Evolutionary conservation across 768 basidiomycete species (phyloP), one percentile per base, ranked within the genome.

Genomic region (Phlegmacium glaucopus): DNA sequence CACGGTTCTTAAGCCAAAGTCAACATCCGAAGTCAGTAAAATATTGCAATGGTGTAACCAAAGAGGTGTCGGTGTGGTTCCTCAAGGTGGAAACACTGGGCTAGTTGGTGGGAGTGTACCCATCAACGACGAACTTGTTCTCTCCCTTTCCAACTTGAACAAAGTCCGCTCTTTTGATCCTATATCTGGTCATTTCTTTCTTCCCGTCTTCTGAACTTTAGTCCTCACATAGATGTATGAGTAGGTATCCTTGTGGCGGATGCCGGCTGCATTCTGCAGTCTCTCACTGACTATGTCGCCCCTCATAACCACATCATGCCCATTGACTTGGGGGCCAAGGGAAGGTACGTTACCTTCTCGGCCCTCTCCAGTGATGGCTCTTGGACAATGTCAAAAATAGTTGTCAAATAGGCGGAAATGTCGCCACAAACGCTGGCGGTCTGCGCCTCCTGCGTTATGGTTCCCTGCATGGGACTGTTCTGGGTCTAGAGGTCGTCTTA

Each of bases 51-150:
- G 85, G 74, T 98, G 96, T 67, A 82, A 85, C 56, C 74, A 85
- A 45, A 77, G 82, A 47, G 76, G 79, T 45, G 87, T 99, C 35
- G 85, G 85, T n/a, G 79, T 98, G 45, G 94, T 96, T 2, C 96
- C 96, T 2, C 96, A 99, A 66, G 95, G 96, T 39, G 96, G 96
- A 39, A 99, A 99, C 70, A 99, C 96, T 0, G 96, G 96, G 12
- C 79, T 99, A 10, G 96, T 99, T 30, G 96, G 94, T 47, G 96
- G 96, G 30, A 84, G 94, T 52, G 88, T 95, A 9, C 95, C 96
- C 0, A 63, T 93, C 32, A 72, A 82, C 55, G 86, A 94, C 62
- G 96, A 99, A 67, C 67, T 98, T 52, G 77, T 99, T 43, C 70
- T 99, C 43, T 93, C 80, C 51, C 76, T 95, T 34, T 72, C 83